phyloP scores from a whole-genome alignment of 495 filamentous ascomycete species.

The Penicillium malachiteum region DNA sequence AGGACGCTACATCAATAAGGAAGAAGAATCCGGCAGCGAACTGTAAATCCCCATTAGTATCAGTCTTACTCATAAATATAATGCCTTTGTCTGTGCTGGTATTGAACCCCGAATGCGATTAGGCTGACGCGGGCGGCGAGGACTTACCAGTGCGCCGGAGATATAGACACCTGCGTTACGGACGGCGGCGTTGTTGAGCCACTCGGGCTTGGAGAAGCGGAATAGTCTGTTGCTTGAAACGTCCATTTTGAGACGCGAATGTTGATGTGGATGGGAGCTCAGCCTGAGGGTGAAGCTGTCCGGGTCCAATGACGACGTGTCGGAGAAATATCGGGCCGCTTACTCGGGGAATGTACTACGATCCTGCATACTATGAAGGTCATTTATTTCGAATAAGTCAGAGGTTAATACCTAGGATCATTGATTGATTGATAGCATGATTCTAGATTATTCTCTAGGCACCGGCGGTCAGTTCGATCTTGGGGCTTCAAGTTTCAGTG shows the following conservation, averaged over 20 bases:
- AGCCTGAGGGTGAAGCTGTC: constrained; percentile 8
- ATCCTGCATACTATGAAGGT: too few relatives aligned
- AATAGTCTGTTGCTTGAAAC: constrained; percentile 64
- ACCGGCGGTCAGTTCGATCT: too few relatives aligned
- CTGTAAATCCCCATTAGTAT: constrained; percentile 46
- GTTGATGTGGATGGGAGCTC: constrained; percentile 6
- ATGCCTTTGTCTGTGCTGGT: too few relatives aligned
- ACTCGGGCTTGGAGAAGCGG: constrained; percentile 78
- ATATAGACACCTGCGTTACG: constrained; percentile 82
- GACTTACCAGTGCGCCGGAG: constrained; percentile 79
- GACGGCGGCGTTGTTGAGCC: constrained; percentile 83
- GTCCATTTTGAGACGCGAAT: constrained; percentile 37
- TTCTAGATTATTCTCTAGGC: too few relatives aligned
- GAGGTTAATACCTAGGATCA: too few relatives aligned
- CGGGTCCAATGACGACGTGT: constrained; percentile 22
- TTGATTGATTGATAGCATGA: not conserved
- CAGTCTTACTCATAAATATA: too few relatives aligned
- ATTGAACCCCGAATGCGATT: not conserved
- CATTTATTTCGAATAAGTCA: too few relatives aligned
- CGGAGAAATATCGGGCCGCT: constrained; percentile 20
- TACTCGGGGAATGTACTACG: not conserved
- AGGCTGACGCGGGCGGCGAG: not conserved
- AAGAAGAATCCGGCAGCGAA: constrained; percentile 97
- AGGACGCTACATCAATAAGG: constrained; percentile 87
- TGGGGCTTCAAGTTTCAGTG: too few relatives aligned